These are phyloP conservation scores for Daldinia concentrica DNA, from an alignment of 495 filamentous ascomycete species.

Conservation along the genomic window DNA sequence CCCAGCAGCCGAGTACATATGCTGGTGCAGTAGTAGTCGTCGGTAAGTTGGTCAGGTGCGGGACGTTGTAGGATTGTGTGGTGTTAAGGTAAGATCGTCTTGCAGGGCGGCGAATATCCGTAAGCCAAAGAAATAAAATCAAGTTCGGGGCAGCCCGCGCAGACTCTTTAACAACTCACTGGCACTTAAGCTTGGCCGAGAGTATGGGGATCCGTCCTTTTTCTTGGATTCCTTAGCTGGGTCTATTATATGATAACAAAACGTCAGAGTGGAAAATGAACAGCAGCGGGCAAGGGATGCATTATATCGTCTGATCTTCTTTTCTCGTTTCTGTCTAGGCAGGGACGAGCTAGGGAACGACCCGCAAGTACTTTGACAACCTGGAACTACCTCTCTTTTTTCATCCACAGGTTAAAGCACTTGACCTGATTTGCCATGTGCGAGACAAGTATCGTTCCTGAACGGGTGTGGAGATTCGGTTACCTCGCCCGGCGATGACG, in stretches of 20 bases:
- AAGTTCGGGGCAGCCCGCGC: slow-evolving; percentile 46
- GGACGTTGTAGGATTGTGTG: slow-evolving; percentile 44
- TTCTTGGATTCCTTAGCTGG: slow-evolving; percentile 45
- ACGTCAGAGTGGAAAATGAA: slow-evolving; percentile 48
- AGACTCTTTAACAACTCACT: slow-evolving; percentile 51
- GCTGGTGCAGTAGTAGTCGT: slow-evolving; percentile 41
- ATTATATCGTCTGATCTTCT: slow-evolving; percentile 63
- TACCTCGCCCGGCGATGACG: slow-evolving; percentile 59
- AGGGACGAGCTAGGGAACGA: slow-evolving; percentile 49
- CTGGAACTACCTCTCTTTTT: slow-evolving; percentile 54
- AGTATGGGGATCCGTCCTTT: slow-evolving; percentile 45
- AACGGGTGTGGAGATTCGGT: slow-evolving; percentile 55
- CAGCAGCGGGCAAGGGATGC: slow-evolving; percentile 51
- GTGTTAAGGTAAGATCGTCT: slow-evolving; percentile 44
- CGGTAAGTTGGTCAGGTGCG: slow-evolving; percentile 38
- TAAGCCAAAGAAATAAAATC: slow-evolving; percentile 46
- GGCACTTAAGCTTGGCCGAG: slow-evolving; percentile 46
- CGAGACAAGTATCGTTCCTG: slow-evolving; percentile 61
- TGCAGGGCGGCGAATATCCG: slow-evolving; percentile 40
- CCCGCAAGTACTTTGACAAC: slow-evolving; percentile 55
- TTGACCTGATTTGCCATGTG: slow-evolving; percentile 58
- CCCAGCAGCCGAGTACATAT: slow-evolving; percentile 51
- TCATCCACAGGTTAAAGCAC: slow-evolving; percentile 57
- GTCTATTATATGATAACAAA: slow-evolving; percentile 49
- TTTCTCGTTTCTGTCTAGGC: slow-evolving; percentile 51